Evolutionary conservation across 805 yeast genomes (phyloP), one percentile per base, ranked within the genome.

Genomic region (Suhomyces emberorum): DNA sequence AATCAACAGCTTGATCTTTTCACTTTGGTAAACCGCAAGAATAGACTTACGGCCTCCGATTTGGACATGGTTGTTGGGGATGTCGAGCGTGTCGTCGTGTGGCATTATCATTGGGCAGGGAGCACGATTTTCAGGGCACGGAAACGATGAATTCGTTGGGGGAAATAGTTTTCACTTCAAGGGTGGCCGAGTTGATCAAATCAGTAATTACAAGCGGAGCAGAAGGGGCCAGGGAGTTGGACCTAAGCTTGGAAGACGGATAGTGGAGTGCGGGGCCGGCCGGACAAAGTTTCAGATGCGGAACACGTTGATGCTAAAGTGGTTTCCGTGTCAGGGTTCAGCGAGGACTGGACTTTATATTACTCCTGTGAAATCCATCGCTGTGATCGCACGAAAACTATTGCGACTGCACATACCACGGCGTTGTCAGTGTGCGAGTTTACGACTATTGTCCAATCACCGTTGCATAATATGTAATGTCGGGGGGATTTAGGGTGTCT

Each of bases 31-130:
- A 11, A 93, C 88, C 1, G 98, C 98, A 46, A 93, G 69, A 49
- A 76, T 72, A 14, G 96, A 87, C 59, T 83, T 82, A 59, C 98
- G 78, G 17, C 98, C 95, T 23, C 98, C 98, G 19, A 93, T 82
- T 38, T 65, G 69, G 29, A 64, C 52, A 42, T 58, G 64, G 39
- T 53, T 57, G 39, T 48, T 48, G 38, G 58, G 57, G 41, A 53
- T 47, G 31, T 48, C 34, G 10, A 35, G 28, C 4, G 34, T 23
- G 21, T 24, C 25, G 28, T 32, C 34, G 28, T 32, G 34, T 11
- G 34, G 34, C 34, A 32, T 32, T 11, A 23, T 23, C 26, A 23
- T 23, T 20, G 8, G 7, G 22, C n/a, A n/a, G n/a, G n/a, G n/a
- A n/a, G n/a, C n/a, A n/a, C n/a, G n/a, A n/a, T n/a, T n/a, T n/a